Evolutionary conservation across 805 yeast genomes (phyloP).

Genomic region (Saccharomycopsis malanga): DNA sequence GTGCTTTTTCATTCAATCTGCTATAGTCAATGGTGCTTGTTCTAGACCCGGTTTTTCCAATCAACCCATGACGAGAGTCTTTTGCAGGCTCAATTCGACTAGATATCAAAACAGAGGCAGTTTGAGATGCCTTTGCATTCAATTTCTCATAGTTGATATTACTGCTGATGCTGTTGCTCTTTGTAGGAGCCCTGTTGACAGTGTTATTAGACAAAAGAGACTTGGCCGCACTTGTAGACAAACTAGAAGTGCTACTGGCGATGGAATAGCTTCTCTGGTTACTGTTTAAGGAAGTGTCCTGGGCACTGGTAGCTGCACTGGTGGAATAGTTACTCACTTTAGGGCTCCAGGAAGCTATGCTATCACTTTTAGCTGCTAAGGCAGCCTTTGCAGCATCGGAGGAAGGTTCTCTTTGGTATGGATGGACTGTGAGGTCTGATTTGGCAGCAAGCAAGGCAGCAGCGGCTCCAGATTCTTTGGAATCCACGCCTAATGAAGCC

Average conservation of each 20-base stretch:
- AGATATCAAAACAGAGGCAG: slow-evolving; percentile 3
- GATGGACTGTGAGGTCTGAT: slow-evolving; percentile 53
- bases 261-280: background rate
- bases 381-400: slow-evolving; percentile 69
- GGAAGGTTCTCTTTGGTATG: slow-evolving; percentile 35
- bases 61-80: slow-evolving; percentile 11
- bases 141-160: slow-evolving; percentile 13
- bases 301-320: slow-evolving; percentile 34
- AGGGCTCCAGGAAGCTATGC: slow-evolving; percentile 42
- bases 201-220: background rate
- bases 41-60: background rate
- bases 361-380: slow-evolving; percentile 36
- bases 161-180: background rate
- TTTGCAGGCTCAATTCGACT: slow-evolving; percentile 1
- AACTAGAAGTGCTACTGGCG: slow-evolving; percentile 6
- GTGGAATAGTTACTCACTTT: slow-evolving; percentile 17
- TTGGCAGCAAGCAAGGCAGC: slow-evolving; percentile 74
- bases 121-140: slow-evolving; percentile 2
- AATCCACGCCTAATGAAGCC: slow-evolving; percentile 53
- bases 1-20: slow-evolving; percentile 44
- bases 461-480: slow-evolving; percentile 53
- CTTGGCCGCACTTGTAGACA: slow-evolving; percentile 10
- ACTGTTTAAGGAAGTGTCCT: background rate
- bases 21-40: slow-evolving; percentile 29
- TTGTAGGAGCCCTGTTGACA: background rate